These are phyloP conservation scores for Funneliformis geosporum DNA, from an alignment of 192 early-diverging fungal genomes.

Conservation along the genomic window DNA sequence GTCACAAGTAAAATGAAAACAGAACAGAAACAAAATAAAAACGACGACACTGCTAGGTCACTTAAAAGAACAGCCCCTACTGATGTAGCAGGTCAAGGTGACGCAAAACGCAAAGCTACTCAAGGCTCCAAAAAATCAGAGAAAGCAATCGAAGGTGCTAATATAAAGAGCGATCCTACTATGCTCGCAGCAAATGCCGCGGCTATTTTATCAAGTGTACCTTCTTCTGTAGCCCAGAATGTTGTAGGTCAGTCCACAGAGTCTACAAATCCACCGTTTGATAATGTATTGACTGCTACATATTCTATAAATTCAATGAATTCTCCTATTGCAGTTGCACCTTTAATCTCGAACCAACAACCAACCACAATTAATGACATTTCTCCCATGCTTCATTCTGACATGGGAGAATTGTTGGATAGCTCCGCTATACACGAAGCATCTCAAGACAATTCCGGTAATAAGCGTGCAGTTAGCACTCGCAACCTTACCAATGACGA, in stretches of 20 bases:
- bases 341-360: background rate
- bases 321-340: constrained; percentile 28
- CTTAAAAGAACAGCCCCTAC: constrained; percentile 22
- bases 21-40: constrained; percentile 13
- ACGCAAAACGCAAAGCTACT: constrained; percentile 22
- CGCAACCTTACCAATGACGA: constrained; percentile 67
- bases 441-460: background rate
- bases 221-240: background rate
- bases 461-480: constrained; percentile 19
- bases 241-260: constrained; percentile 1
- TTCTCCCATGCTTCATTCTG: background rate
- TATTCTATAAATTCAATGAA: background rate
- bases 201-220: background rate
- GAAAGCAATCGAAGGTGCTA: background rate
- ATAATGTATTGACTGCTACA: background rate
- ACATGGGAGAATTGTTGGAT: constrained; percentile 20
- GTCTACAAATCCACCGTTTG: background rate
- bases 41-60: constrained; percentile 10
- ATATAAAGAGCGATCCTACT: background rate
- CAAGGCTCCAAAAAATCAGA: background rate
- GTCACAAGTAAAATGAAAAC: constrained; percentile 6
- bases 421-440: background rate
- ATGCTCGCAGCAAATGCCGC: constrained; percentile 1
- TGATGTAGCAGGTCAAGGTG: constrained; percentile 7
- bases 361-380: background rate